Base-by-base conservation (phyloP, 768 basidiomycete genomes). In the Austroboletus eburneus region DNA sequence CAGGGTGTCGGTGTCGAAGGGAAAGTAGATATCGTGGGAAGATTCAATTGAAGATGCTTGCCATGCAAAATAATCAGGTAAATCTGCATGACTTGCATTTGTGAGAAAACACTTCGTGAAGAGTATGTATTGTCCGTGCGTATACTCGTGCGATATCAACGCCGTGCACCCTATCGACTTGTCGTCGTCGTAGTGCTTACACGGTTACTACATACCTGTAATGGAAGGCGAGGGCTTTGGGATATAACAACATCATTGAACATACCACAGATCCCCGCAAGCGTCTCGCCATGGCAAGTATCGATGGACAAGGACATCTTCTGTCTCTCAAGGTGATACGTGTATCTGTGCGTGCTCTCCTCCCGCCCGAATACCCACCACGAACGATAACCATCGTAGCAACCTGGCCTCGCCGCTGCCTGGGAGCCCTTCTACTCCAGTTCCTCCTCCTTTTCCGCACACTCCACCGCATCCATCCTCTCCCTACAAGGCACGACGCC, bases 401-500 rank as follows among this genome's bases (percentile, higher is more conserved):
- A 87, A 54, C 89, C 89, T 17, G 75, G 83, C 42, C 65, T 91
- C 40, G 81, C 85, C 3, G 78, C 74, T 52, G 77, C 84, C 65
- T 91, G 89, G 87, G 81, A 89, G 54, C 90, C 89, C 13, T 92
- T 90, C 64, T 91, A 88, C 64, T 90, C 88, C 8, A 87, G 80
- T 46, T 86, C 85, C 1, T 79, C 87, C 9, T 82, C 86, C 7
- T 86, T 91, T 57, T 89, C 87, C 10, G 83, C 84, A 32, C 30
- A 86, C 56, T 87, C 90, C 1, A 85, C 87, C 23, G 78, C 83
- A 10, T 86, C 87, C 5, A 76, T 90, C 8, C 70, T 83, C 20
- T 91, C 89, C 20, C 71, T 91, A 2, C 87, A 91, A 64, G 86
- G 85, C 2, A 75, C 72, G 39, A 64, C 71, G 1, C 87, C 90